A percentile compares a stretch with the other conserved stretches of the same genome.
phyloP scores from a whole-genome alignment of 2,329 filamentous ascomycete genomes.

The Monosporascus cannonballus region DNA sequence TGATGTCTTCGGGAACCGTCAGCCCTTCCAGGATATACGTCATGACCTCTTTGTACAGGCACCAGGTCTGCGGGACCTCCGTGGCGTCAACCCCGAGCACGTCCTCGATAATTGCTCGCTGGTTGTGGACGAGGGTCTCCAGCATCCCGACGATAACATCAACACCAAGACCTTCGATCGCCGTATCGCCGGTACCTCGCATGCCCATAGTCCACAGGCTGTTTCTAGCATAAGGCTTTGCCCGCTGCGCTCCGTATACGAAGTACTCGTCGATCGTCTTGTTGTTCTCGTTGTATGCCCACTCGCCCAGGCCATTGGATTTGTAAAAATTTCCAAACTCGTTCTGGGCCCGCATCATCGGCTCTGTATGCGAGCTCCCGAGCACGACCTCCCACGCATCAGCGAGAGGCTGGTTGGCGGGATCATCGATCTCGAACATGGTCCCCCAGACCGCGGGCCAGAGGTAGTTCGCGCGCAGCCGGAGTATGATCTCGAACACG shows the following conservation, averaged over 20 bases:
- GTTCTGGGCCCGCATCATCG: constrained; percentile 57
- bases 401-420: constrained; percentile 60
- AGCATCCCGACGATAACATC: constrained; percentile 53
- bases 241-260: constrained; percentile 57
- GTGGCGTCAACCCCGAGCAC: constrained; percentile 47
- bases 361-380: constrained; percentile 68
- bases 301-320: constrained; percentile 41
- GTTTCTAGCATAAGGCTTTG: constrained; percentile 59
- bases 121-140: constrained; percentile 53
- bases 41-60: constrained; percentile 69
- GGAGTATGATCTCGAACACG: constrained; percentile 65
- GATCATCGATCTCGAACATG: constrained; percentile 69
- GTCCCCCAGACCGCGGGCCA: constrained; percentile 68
- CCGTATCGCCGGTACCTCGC: constrained; percentile 63
- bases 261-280: constrained; percentile 64
- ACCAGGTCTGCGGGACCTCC: constrained; percentile 63
- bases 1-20: constrained; percentile 53
- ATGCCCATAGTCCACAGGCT: constrained; percentile 63
- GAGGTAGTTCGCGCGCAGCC: constrained; percentile 66
- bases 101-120: constrained; percentile 51
- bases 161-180: constrained; percentile 47
- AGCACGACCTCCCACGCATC: constrained; percentile 72
- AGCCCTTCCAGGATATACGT: constrained; percentile 62
- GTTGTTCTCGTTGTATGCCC: constrained; percentile 67
- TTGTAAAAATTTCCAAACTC: constrained; percentile 48